Evolutionary conservation across 148 eudicot species (phyloP).

Genomic region (Fagopyrum esculentum): DNA sequence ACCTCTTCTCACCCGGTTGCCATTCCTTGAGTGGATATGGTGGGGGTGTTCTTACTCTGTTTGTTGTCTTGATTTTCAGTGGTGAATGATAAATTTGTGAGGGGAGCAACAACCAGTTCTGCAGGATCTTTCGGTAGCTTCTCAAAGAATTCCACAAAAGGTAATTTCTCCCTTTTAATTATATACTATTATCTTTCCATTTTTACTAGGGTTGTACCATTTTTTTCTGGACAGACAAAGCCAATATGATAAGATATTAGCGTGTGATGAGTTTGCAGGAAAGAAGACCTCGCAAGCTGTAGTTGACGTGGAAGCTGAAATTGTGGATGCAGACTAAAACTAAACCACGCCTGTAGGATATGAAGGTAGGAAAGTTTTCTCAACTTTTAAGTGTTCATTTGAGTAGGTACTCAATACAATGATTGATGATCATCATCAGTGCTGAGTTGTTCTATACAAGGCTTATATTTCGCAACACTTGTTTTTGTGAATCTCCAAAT

Average conservation of each 20-base stretch:
- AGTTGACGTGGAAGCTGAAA: conserved; percentile 85
- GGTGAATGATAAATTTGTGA: conserved; percentile 59
- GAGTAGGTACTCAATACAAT: neutral
- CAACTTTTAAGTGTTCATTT: too few relatives aligned
- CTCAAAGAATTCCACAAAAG: conserved; percentile 47
- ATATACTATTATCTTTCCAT: neutral
- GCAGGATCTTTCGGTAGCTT: conserved; percentile 49
- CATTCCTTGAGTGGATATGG: neutral
- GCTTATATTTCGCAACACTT: neutral
- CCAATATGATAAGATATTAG: neutral
- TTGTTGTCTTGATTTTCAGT: conserved; percentile 34
- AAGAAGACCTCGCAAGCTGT: conserved; percentile 34
- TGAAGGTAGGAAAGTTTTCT: neutral
- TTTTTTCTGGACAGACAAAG: neutral
- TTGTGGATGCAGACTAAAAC: conserved; percentile 62
- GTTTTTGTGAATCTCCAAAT: neutral
- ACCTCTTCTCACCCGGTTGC: neutral
- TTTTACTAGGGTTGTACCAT: neutral
- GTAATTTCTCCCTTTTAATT: conserved; percentile 22
- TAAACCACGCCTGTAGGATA: neutral
- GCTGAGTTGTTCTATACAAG: neutral
- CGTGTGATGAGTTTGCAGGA: conserved; percentile 27
- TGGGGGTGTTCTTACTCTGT: neutral
- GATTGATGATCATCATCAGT: neutral
- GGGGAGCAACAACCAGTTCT: conserved; percentile 52